Conservation (phyloP, 1,139 yeast genomes). For the Petasospora fabianii region DNA sequence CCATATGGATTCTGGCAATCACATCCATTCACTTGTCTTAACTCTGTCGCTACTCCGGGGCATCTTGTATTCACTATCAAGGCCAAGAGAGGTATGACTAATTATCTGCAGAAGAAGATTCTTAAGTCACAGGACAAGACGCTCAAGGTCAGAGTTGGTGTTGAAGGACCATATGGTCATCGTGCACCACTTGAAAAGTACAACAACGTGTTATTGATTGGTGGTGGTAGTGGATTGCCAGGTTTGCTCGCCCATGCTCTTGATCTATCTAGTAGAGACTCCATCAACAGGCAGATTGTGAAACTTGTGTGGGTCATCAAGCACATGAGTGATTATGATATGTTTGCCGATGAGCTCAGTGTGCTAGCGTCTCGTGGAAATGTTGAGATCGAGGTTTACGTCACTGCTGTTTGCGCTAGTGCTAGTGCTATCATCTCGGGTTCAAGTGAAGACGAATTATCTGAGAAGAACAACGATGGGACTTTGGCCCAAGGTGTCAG, state of each 20-base stretch:
- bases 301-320: constrained; percentile 41
- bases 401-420: constrained; percentile 25
- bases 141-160: constrained; percentile 26
- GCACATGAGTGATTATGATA: constrained; percentile 42
- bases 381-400: constrained; percentile 35
- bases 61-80: constrained; percentile 37
- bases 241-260: constrained; percentile 38
- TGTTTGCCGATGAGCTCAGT: constrained; percentile 45
- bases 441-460: too few species aligned
- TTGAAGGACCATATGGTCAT: constrained; percentile 62
- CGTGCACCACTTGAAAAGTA: constrained; percentile 49
- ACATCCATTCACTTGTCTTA: constrained; percentile 47
- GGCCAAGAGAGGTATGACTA: constrained; percentile 45
- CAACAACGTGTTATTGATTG: constrained; percentile 49
- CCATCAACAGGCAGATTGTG: constrained; percentile 4
- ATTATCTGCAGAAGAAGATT: constrained; percentile 18
- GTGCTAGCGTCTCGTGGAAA: constrained; percentile 32
- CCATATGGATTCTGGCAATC: constrained; percentile 47
- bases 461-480: background rate
- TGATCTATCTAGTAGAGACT: constrained; percentile 9
- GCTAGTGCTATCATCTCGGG: background rate
- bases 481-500: background rate
- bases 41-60: constrained; percentile 28
- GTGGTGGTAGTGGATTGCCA: constrained; percentile 74
- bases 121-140: constrained; percentile 4